Base-by-base conservation (phyloP, 164 flowering plant species). In the Pachysandra terminalis region DNA sequence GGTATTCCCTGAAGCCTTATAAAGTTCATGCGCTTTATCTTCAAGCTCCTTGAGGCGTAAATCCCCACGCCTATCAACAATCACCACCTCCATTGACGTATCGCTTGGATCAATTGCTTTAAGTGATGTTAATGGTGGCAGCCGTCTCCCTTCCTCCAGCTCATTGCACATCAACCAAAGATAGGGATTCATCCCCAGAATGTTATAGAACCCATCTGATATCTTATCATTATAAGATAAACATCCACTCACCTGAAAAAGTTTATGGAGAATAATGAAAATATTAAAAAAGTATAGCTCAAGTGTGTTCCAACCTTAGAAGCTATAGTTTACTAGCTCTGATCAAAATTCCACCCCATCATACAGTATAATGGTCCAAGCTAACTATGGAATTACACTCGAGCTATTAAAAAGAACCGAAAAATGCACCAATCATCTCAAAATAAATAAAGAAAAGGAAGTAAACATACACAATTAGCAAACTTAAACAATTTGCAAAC, bases 101-200 rank as follows among this genome's bases (percentile, higher is more conserved):
- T 89, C 96, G 56, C 73, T 35, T 12, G 88, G 90, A 65, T 86
- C 84, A 68, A 87, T 78, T 5, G 81, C 87, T 81, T 73, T 83
- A 24, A 95, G 86, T 1, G 92, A 78, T 68, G 74, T 68, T 66
- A 95, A 79, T 32, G 98, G 68, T 2, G 98, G 98, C 65, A 87
- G 53, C 23, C 74, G 72, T 64, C 67, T 86, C 60, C 93, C 96
- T 76, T 90, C 98, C 72, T 95, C 90, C 25, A 71, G 40, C 3
- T 84, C 96, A 71, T 89, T 91, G 82, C 98, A 91, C 96, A 91
- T 87, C 69, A 82, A 64, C 98, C 98, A 95, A 37, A 95, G 51
- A 64, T 89, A 86, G 9, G 98, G 97, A 72, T 90, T 86, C 94
- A 95, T 95, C 65, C 98, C 98, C 77, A 90, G 61, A 63, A 95